These are phyloP conservation scores for Morella rubra DNA, from an alignment of 306 rosid genomes.

Conservation along the genomic window DNA sequence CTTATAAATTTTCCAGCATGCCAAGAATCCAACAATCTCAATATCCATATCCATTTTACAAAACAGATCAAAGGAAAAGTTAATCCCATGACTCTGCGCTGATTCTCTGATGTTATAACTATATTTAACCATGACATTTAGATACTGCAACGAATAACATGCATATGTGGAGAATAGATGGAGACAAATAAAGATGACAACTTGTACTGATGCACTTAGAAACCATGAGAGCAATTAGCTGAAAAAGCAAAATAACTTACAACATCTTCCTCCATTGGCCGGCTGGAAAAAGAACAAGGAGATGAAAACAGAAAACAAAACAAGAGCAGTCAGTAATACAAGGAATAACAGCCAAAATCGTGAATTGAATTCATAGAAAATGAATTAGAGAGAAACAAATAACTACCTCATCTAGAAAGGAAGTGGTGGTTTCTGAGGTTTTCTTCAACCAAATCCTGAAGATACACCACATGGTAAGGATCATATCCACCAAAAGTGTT, in stretches of 20 bases:
- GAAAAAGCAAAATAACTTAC: slow-evolving; percentile 47
- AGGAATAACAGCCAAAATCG: neutral
- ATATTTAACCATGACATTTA: neutral
- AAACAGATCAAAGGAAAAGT: neutral
- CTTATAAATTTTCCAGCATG: neutral
- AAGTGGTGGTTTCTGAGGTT: neutral
- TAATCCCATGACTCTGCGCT: neutral
- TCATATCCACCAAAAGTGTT: neutral
- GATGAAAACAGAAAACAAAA: neutral
- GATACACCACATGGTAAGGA: neutral
- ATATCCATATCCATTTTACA: neutral
- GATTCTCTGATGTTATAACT: neutral
- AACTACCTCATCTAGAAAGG: slow-evolving; percentile 35
- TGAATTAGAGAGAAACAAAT: neutral
- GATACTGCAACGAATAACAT: neutral
- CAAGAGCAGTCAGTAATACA: slow-evolving; percentile 6
- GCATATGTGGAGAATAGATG: neutral
- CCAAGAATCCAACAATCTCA: neutral
- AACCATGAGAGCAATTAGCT: neutral
- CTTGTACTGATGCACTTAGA: neutral
- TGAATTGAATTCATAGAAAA: neutral
- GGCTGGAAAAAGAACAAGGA: slow-evolving; percentile 27
- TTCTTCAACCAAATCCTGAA: slow-evolving; percentile 2
- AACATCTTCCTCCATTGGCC: slow-evolving; percentile 88
- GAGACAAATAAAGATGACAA: neutral